Evolutionary conservation across 2,329 filamentous ascomycete genomes (phyloP).

Genomic region (Orbilia javanica): DNA sequence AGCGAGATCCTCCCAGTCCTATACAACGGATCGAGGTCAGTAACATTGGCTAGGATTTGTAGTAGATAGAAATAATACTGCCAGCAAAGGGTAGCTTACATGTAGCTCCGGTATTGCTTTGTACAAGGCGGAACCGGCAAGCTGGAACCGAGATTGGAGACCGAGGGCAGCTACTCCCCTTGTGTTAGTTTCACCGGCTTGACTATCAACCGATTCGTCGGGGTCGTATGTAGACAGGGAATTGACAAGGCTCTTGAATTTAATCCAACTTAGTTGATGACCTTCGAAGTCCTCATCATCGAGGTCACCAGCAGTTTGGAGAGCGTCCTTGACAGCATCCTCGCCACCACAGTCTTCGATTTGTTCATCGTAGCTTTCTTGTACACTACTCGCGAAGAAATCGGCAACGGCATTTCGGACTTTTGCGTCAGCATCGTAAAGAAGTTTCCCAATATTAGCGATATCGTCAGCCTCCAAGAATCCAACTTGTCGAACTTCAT

Average conservation of each 20-base stretch:
- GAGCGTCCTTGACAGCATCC: conserved; percentile 79
- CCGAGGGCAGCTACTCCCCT: conserved; percentile 61
- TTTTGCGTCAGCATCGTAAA: conserved; percentile 86
- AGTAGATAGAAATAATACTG: background rate
- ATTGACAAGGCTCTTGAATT: conserved; percentile 89
- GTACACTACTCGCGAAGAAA: conserved; percentile 90
- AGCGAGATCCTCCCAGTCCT: conserved; percentile 87
- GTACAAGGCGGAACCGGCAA: conserved; percentile 49
- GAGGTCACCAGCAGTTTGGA: conserved; percentile 75
- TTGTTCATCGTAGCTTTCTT: conserved; percentile 82
- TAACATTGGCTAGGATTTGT: too few relatives aligned
- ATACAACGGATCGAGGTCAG: conserved; percentile 61
- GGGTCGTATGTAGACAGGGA: conserved; percentile 84
- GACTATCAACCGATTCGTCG: conserved; percentile 65
- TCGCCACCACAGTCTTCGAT: conserved; percentile 86
- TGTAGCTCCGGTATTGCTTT: conserved; percentile 53
- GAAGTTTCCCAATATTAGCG: conserved; percentile 84
- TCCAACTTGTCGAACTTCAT: conserved; percentile 83
- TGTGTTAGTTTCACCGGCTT: conserved; percentile 63
- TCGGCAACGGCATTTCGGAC: conserved; percentile 88
- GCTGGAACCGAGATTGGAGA: conserved; percentile 54
- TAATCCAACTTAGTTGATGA: conserved; percentile 86
- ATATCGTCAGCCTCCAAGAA: conserved; percentile 92
- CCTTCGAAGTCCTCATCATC: conserved; percentile 78
- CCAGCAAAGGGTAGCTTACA: conserved; percentile 1